These are phyloP conservation scores for Aeschynomene evenia DNA, from an alignment of 306 rosid species.

Conservation along the genomic window DNA sequence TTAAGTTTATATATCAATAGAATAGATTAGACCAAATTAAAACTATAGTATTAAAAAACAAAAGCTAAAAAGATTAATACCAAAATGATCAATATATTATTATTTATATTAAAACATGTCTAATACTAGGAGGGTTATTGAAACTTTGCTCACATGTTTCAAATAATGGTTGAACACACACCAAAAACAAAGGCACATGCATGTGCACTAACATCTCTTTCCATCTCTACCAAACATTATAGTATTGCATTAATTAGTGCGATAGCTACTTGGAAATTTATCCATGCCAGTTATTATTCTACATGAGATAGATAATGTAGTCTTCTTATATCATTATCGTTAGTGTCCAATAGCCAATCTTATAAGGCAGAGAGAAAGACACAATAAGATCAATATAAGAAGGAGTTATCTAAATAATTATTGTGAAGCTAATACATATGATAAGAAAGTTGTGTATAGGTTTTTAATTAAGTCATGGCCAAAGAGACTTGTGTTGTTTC, in stretches of 20 bases:
- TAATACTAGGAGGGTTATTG: too few relatives aligned
- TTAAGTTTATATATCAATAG: too few relatives aligned
- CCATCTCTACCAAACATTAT: not conserved
- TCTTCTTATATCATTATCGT: not conserved
- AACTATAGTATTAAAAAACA: too few relatives aligned
- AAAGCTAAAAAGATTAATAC: too few relatives aligned
- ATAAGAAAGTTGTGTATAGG: not conserved
- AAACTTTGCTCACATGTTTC: too few relatives aligned
- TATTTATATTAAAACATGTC: too few relatives aligned
- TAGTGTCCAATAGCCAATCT: not conserved
- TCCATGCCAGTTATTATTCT: not conserved
- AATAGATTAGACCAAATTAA: too few relatives aligned
- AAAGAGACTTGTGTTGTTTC: conserved; percentile 9
- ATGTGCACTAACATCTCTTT: not conserved
- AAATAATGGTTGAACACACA: too few relatives aligned
- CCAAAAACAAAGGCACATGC: not conserved
- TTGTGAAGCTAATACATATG: not conserved
- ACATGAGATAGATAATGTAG: not conserved
- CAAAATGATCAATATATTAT: too few relatives aligned
- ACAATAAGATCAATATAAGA: not conserved
- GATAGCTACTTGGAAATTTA: not conserved
- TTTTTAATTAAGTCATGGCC: conserved; percentile 16
- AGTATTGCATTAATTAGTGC: not conserved
- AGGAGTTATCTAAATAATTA: too few relatives aligned
- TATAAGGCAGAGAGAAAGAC: not conserved